These are phyloP conservation scores for Cercospora nicotianae DNA, from an alignment of 2,329 filamentous ascomycete species.

Conservation along the genomic window DNA sequence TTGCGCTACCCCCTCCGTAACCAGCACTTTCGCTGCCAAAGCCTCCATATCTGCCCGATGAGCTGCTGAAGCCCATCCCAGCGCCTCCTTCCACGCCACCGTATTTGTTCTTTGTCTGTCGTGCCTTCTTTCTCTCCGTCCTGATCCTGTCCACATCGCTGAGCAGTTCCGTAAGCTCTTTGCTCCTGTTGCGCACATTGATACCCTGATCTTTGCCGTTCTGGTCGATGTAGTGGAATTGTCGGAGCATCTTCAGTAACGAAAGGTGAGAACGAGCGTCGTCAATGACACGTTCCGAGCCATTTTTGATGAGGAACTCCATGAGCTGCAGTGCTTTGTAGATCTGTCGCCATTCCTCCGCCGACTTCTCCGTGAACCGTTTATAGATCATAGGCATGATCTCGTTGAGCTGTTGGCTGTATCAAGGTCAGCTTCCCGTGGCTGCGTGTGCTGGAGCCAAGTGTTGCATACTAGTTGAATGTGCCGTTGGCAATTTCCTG, in stretches of 20 bases:
- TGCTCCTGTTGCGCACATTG: slow-evolving; percentile 94
- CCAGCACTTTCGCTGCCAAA: slow-evolving; percentile 76
- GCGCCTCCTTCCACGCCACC: slow-evolving; percentile 85
- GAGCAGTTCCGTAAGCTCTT: slow-evolving; percentile 91
- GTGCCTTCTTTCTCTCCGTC: slow-evolving; percentile 78
- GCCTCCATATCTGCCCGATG: slow-evolving; percentile 71
- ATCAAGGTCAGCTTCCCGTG: slow-evolving; percentile 4
- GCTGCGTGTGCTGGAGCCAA: background rate
- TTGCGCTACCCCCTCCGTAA: slow-evolving; percentile 45
- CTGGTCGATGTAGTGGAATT: slow-evolving; percentile 94
- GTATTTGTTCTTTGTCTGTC: slow-evolving; percentile 89
- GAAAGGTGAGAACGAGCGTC: slow-evolving; percentile 94
- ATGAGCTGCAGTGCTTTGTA: slow-evolving; percentile 95
- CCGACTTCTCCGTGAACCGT: slow-evolving; percentile 95
- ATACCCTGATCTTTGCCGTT: slow-evolving; percentile 98
- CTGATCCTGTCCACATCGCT: slow-evolving; percentile 85
- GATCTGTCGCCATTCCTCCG: slow-evolving; percentile 98
- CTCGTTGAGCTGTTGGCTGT: slow-evolving; percentile 91
- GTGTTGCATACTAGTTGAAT: slow-evolving; percentile 81
- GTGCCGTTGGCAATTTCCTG: slow-evolving; percentile 98
- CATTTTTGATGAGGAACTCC: slow-evolving; percentile 96
- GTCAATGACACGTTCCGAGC: slow-evolving; percentile 94
- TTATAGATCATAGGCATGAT: slow-evolving; percentile 99
- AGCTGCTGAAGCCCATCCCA: slow-evolving; percentile 54
- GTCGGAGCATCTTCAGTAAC: slow-evolving; percentile 94